Conservation (phyloP, 345 rosid species). For the Excoecaria cochinchinensis region DNA sequence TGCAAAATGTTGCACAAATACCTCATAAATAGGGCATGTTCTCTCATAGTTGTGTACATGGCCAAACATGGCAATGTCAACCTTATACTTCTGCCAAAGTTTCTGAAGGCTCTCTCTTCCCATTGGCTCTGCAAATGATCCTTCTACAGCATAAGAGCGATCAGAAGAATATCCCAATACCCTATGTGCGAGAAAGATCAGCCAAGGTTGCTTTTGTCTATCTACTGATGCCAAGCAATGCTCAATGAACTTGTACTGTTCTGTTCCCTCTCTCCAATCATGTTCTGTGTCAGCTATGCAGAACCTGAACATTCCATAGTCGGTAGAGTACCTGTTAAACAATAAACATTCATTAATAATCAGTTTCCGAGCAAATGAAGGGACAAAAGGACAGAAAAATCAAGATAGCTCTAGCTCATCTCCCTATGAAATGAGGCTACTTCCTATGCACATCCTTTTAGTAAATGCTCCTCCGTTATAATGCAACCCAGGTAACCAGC, state of each 20-base stretch:
- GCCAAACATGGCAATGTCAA: slow-evolving; percentile 68
- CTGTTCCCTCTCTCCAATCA: slow-evolving; percentile 78
- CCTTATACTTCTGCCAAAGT: slow-evolving; percentile 79
- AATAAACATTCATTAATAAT: not conserved
- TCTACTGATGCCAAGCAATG: slow-evolving; percentile 66
- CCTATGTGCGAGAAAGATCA: slow-evolving; percentile 68
- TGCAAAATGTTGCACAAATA: not conserved
- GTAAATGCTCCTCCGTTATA: too few relatives aligned
- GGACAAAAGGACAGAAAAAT: not conserved
- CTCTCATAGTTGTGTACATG: slow-evolving; percentile 34
- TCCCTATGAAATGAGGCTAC: not conserved
- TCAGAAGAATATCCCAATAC: slow-evolving; percentile 68
- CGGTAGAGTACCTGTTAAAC: slow-evolving; percentile 52
- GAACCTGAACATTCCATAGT: slow-evolving; percentile 80
- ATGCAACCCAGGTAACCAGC: too few relatives aligned
- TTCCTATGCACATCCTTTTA: too few relatives aligned
- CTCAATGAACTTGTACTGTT: slow-evolving; percentile 68
- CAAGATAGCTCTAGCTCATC: not conserved
- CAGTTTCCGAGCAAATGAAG: not conserved
- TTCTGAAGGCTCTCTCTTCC: slow-evolving; percentile 68
- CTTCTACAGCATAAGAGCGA: slow-evolving; percentile 43
- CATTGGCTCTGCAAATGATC: slow-evolving; percentile 67
- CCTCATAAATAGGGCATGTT: slow-evolving; percentile 7
- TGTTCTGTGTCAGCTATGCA: slow-evolving; percentile 74
- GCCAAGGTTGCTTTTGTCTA: slow-evolving; percentile 71